phyloP scores from a whole-genome alignment of 108 stramenopile genomes.

The Skeletonema potamos region DNA sequence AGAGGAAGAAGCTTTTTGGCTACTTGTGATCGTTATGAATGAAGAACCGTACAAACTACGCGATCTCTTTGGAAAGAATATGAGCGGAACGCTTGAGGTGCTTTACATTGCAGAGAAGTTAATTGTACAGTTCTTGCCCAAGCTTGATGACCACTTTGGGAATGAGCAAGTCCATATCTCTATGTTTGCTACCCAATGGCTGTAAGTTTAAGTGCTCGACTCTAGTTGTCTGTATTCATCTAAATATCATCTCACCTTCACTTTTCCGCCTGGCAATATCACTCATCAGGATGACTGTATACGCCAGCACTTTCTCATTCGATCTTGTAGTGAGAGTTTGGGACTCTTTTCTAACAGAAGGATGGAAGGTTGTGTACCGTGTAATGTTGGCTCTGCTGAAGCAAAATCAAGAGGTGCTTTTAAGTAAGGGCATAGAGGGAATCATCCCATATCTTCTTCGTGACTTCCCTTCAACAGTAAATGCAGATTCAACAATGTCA shows the following conservation, averaged over 20 bases:
- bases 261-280: no score
- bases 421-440: conserved; percentile 72
- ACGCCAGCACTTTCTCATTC: conserved; percentile 93
- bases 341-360: conserved; percentile 90
- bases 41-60: conserved; percentile 72
- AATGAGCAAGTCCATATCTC: conserved; percentile 85
- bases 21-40: conserved; percentile 81
- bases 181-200: conserved; percentile 98
- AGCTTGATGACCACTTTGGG: conserved; percentile 78
- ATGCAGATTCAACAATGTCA: conserved; percentile 65
- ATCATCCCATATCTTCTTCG: conserved; percentile 81
- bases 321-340: conserved; percentile 91
- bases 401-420: conserved; percentile 49
- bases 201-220: no score
- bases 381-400: conserved; percentile 92
- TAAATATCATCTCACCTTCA: no score
- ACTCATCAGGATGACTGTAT: no score
- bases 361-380: conserved; percentile 95
- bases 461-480: conserved; percentile 69
- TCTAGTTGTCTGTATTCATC: no score
- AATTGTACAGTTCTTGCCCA: conserved; percentile 77
- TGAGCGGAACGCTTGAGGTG: conserved; percentile 78
- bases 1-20: conserved; percentile 88
- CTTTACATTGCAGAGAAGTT: conserved; percentile 90
- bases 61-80: conserved; percentile 76